These are phyloP conservation scores for Lipomyces sp. DNA, from an alignment of 805 yeast genomes.

Conservation along the genomic window DNA sequence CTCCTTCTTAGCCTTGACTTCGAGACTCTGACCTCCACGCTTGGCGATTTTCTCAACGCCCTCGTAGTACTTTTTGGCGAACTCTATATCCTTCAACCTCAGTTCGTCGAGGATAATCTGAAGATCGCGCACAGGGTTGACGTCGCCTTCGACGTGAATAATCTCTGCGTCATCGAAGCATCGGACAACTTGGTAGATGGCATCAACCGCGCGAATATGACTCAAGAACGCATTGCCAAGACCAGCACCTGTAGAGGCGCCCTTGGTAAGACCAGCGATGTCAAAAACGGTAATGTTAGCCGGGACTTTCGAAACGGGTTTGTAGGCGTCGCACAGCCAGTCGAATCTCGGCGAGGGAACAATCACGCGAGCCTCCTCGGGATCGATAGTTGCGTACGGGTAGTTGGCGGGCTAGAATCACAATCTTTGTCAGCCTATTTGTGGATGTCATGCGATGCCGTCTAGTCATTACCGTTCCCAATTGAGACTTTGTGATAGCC, in stretches of 20 bases:
- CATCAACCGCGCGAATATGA: conserved; percentile 96
- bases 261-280: conserved; percentile 97
- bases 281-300: conserved; percentile 92
- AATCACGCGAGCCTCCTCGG: conserved; percentile 95
- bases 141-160: conserved; percentile 96
- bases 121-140: conserved; percentile 92
- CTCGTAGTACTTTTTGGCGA: conserved; percentile 81
- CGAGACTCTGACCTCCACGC: conserved; percentile 88
- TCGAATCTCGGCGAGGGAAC: conserved; percentile 93
- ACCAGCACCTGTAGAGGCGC: conserved; percentile 79
- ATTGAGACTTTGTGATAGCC: conserved; percentile 88
- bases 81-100: conserved; percentile 95
- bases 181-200: conserved; percentile 96
- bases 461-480: conserved; percentile 60
- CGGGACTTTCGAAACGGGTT: conserved; percentile 75
- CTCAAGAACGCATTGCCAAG: conserved; percentile 96
- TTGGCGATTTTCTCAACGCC: conserved; percentile 76
- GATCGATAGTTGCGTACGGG: conserved; percentile 97
- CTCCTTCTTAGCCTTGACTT: conserved; percentile 85
- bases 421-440: conserved; percentile 7
- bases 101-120: conserved; percentile 89
- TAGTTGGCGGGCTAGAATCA: conserved; percentile 82
- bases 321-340: conserved; percentile 69
- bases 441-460: background rate
- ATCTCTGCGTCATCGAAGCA: conserved; percentile 98